These are phyloP conservation scores for Candida glaebosa DNA, from an alignment of 805 yeast species.

Conservation along the genomic window DNA sequence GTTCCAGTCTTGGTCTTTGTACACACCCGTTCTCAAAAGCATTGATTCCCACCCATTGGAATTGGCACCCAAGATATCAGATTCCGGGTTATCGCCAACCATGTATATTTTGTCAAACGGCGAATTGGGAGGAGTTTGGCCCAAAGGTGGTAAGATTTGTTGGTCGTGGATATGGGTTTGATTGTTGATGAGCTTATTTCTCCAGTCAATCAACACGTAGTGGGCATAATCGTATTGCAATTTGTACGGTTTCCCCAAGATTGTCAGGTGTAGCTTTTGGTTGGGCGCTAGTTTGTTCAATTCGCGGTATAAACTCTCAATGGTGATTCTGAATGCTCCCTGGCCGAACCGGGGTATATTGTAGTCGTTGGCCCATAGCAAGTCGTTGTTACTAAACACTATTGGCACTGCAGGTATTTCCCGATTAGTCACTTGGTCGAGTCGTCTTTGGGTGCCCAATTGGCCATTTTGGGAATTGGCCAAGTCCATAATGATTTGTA, in stretches of 20 bases:
- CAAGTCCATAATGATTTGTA: slow-evolving; percentile 72
- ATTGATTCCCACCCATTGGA: slow-evolving; percentile 85
- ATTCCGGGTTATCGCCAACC: slow-evolving; percentile 97
- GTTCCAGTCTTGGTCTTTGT: slow-evolving; percentile 52
- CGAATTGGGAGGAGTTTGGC: slow-evolving; percentile 28
- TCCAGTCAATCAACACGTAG: slow-evolving; percentile 59
- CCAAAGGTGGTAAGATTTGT: slow-evolving; percentile 43
- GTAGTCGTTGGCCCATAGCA: slow-evolving; percentile 85
- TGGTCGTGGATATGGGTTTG: slow-evolving; percentile 7
- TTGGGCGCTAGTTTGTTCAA: slow-evolving; percentile 41
- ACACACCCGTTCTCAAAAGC: slow-evolving; percentile 87
- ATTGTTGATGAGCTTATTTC: slow-evolving; percentile 28
- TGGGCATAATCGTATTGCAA: slow-evolving; percentile 83
- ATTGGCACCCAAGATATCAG: slow-evolving; percentile 89
- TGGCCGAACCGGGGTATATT: slow-evolving; percentile 80
- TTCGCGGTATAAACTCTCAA: slow-evolving; percentile 57
- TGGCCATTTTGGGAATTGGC: slow-evolving; percentile 60
- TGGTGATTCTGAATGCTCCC: slow-evolving; percentile 72
- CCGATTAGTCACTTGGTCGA: slow-evolving; percentile 8
- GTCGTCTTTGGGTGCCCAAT: slow-evolving; percentile 55
- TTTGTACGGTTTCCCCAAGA: slow-evolving; percentile 79
- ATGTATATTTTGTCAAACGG: slow-evolving; percentile 66
- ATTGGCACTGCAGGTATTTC: slow-evolving; percentile 62
- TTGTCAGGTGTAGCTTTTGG: slow-evolving; percentile 45
- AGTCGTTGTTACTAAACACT: slow-evolving; percentile 77